Conservation (phyloP, 2,329 filamentous ascomycete genomes). For the Sodiomyces alkalinus region DNA sequence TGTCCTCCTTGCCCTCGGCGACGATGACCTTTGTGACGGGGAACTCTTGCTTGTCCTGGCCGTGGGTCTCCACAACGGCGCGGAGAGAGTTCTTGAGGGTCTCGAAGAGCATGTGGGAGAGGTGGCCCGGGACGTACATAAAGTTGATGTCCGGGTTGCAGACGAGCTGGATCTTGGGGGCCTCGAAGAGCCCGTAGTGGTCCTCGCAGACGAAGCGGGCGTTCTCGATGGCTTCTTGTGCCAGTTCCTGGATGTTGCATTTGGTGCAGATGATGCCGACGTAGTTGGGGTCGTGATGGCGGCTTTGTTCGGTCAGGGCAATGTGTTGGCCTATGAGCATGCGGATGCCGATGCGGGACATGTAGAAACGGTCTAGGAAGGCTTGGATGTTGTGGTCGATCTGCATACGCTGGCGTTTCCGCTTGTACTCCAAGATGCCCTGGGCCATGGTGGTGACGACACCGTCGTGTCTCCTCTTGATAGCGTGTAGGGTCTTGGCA, state of each 20-base stretch:
- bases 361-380: constrained; percentile 98
- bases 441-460: constrained; percentile 97
- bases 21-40: constrained; percentile 96
- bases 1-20: constrained; percentile 94
- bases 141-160: constrained; percentile 91
- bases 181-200: constrained; percentile 93
- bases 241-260: constrained; percentile 89
- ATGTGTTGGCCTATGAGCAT: constrained; percentile 99
- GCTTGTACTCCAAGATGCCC: constrained; percentile 96
- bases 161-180: constrained; percentile 89
- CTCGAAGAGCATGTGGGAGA: constrained; percentile 99
- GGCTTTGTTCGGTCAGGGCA: constrained; percentile 83
- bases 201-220: constrained; percentile 98
- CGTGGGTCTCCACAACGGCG: constrained; percentile 90
- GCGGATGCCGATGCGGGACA: constrained; percentile 96
- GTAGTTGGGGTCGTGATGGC: constrained; percentile 80
- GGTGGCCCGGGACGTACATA: constrained; percentile 98
- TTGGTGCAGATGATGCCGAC: constrained; percentile 99
- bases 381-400: constrained; percentile 96
- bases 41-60: constrained; percentile 89
- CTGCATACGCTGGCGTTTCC: constrained; percentile 89
- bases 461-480: constrained; percentile 90
- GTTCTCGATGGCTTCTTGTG: constrained; percentile 95
- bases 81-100: constrained; percentile 96
- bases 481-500: constrained; percentile 73